These are phyloP conservation scores for Penicillium sp. DNA, from an alignment of 2,329 filamentous ascomycete genomes.

Conservation along the genomic window DNA sequence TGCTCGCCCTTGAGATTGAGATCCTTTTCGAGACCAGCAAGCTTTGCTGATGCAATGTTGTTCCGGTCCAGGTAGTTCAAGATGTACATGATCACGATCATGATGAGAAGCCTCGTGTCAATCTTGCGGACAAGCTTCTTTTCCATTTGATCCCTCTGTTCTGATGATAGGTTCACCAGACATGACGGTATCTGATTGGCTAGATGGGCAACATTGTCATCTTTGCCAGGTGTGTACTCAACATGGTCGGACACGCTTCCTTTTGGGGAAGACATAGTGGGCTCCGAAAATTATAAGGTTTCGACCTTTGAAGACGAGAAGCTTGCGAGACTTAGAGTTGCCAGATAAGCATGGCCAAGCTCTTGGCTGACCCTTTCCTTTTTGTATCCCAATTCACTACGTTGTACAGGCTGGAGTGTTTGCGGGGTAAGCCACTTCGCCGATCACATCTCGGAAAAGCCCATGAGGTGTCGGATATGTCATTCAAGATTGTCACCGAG, in stretches of 20 bases:
- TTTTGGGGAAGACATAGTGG: conserved; percentile 1
- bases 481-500: not conserved
- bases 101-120: conserved; percentile 1
- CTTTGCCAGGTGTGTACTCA: conserved; percentile 8
- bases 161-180: not conserved
- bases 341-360: conserved; percentile 1
- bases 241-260: conserved; percentile 6
- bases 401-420: not conserved
- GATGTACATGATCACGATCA: conserved; percentile 19
- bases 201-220: not conserved
- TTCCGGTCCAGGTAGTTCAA: conserved; percentile 27
- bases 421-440: conserved; percentile 8
- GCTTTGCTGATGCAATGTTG: conserved; percentile 25
- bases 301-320: not conserved
- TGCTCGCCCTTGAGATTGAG: conserved; percentile 44
- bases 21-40: conserved; percentile 55
- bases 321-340: not conserved
- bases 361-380: conserved; percentile 3
- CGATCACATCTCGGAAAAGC: conserved; percentile 5
- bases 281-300: not conserved
- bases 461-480: not conserved
- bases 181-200: conserved; percentile 6
- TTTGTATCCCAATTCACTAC: not conserved
- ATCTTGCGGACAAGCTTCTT: conserved; percentile 6
- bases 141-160: not conserved